Base-by-base conservation (phyloP, 2,329 filamentous ascomycete genomes). In the Colletotrichum eleusines region DNA sequence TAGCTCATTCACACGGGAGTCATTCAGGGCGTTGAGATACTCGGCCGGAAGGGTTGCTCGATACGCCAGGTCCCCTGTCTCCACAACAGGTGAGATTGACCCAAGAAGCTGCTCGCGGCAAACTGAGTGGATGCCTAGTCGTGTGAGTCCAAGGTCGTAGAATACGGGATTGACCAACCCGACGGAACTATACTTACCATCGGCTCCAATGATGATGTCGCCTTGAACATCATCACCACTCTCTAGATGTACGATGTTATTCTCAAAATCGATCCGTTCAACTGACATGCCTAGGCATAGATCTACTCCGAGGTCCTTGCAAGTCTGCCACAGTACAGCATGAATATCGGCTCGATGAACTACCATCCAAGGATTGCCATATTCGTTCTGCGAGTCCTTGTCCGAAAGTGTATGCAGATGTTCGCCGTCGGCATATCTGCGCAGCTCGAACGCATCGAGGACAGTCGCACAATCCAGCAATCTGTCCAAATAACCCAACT, bases 91-190 rank as follows among this genome's bases (percentile, higher is more conserved):
- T 0, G 68, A 71, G 8, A 51, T 35, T 1, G 20, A 38, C 1
- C 64, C 64, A 18, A 71, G 64, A 3, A 71, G 58, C 14, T 63
- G 64, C 14, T 68, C 38, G 8, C 68, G 64, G 23, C 57, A 67
- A 2, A 51, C 40, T 9, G 68, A 71, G 42, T 59, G 54, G 0
- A 71, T 51, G 2, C 68, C 68, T 71, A 12, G 18, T 28, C 2
- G 1, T 5, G 8, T 71, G 7, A 71, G 63, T 42, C 20, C 4
- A 26, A 3, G n/a, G 20, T 14, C 44, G 1, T 23, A 12, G n/a
- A 14, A 11, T 14, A 14, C 9, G 44, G 5, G 44, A 9, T 48
- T 48, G 44, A 48, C 11, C 9, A 48, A 14, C 9, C 20, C 20
- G 8, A 9, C n/a, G 9, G 44, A 14, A 23, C 44, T 23, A 14